Evolutionary conservation across 805 yeast species (phyloP).

Genomic region (Saccharomyces eubayanus): DNA sequence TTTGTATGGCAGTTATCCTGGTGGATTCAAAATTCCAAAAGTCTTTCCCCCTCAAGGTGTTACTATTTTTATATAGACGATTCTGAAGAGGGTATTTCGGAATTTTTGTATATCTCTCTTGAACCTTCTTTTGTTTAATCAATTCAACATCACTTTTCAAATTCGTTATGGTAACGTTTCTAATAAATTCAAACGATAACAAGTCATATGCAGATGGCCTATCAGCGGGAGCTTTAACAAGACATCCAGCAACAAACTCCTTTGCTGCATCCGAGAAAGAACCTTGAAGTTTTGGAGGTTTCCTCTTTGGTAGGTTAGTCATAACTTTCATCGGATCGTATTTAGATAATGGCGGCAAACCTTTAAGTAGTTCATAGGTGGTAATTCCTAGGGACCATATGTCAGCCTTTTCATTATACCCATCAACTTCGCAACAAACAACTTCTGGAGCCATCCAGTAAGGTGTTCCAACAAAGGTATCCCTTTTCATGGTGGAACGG

Average conservation of each 20-base stretch:
- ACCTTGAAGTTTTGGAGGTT: conserved; percentile 26
- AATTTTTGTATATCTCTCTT: conserved; percentile 17
- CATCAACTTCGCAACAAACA: conserved; percentile 41
- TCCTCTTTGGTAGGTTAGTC: conserved; percentile 35
- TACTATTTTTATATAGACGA: conserved; percentile 19
- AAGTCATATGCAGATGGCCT: conserved; percentile 58
- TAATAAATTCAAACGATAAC: conserved; percentile 46
- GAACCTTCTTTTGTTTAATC: conserved; percentile 26
- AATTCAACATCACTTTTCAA: conserved; percentile 36
- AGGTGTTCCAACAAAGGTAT: conserved; percentile 91
- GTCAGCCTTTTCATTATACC: conserved; percentile 81
- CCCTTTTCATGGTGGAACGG: conserved; percentile 51
- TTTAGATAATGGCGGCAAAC: conserved; percentile 70
- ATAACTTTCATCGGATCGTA: conserved; percentile 72
- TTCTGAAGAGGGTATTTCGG: conserved; percentile 35
- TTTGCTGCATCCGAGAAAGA: conserved; percentile 32
- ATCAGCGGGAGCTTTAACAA: conserved; percentile 53
- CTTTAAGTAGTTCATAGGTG: conserved; percentile 73
- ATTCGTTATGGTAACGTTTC: conserved; percentile 30
- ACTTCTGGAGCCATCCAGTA: conserved; percentile 99
- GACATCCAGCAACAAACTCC: conserved; percentile 55
- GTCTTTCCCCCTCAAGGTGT: conserved; percentile 8
- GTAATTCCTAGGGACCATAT: conserved; percentile 97
- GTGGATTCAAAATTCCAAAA: conserved; percentile 10
- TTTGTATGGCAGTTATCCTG: background rate